Evolutionary conservation across 495 filamentous ascomycete genomes (phyloP).

Genomic region (Penicillium maclennaniae): DNA sequence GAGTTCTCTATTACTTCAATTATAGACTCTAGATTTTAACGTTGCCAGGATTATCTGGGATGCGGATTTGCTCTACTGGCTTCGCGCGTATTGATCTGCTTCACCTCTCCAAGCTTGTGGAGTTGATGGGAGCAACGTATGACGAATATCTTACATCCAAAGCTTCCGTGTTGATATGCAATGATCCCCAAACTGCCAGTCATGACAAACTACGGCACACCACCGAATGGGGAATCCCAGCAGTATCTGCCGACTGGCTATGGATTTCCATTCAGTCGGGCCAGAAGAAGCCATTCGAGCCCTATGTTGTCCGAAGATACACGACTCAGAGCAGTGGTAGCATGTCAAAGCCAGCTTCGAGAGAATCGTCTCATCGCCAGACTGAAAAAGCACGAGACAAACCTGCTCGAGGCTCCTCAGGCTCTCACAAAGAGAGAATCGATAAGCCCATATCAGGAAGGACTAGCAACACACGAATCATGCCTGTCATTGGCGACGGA

Average conservation of each 20-base stretch:
- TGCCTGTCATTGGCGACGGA: conserved; percentile 16
- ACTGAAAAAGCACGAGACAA: neutral
- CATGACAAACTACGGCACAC: conserved; percentile 77
- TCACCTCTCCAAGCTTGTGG: conserved; percentile 72
- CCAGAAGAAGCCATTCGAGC: conserved; percentile 49
- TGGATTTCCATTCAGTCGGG: conserved; percentile 68
- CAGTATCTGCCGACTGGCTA: conserved; percentile 77
- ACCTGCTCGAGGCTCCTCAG: neutral
- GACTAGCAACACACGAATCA: conserved; percentile 4
- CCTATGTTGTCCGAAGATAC: conserved; percentile 37
- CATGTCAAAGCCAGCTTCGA: conserved; percentile 20
- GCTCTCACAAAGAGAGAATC: neutral
- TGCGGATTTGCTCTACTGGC: conserved; percentile 74
- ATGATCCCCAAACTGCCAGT: conserved; percentile 50
- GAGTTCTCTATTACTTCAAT: conserved; percentile 8
- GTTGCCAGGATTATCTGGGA: conserved; percentile 52
- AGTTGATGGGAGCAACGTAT: conserved; percentile 69
- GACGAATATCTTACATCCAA: conserved; percentile 66
- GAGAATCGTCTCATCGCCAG: conserved; percentile 1
- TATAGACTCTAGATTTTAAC: conserved; percentile 14
- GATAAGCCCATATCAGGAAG: conserved; percentile 2
- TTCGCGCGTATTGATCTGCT: conserved; percentile 82
- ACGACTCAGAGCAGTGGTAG: conserved; percentile 23
- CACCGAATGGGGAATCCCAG: conserved; percentile 65
- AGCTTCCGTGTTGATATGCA: conserved; percentile 67